Conservation (phyloP, 2,329 filamentous ascomycete species). For the Ophiobolus disseminans region DNA sequence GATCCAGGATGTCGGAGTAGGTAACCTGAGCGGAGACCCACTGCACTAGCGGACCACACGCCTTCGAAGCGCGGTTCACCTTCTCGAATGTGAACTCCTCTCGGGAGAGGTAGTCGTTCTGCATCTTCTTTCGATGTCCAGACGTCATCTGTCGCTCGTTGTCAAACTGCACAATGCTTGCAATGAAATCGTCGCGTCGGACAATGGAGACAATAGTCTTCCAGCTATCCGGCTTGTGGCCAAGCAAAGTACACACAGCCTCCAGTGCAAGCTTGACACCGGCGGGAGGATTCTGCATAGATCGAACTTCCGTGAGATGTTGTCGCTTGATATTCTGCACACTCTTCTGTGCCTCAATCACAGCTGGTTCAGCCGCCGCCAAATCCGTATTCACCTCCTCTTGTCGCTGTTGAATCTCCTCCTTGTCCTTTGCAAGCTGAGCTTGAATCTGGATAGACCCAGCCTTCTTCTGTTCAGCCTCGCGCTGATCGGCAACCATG, state of each 20-base stretch:
- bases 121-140: conserved; percentile 82
- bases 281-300: conserved; percentile 90
- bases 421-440: conserved; percentile 86
- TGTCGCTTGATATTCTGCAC: conserved; percentile 98
- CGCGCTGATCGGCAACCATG: conserved; percentile 94
- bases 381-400: conserved; percentile 88
- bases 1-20: conserved; percentile 96
- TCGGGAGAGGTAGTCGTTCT: conserved; percentile 87
- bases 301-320: conserved; percentile 95
- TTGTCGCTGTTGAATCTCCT: conserved; percentile 80
- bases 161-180: conserved; percentile 96
- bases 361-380: conserved; percentile 89
- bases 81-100: conserved; percentile 96
- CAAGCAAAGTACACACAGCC: conserved; percentile 93
- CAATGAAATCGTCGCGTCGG: conserved; percentile 94
- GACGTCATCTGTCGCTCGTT: conserved; percentile 95
- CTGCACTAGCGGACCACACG: conserved; percentile 93
- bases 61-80: conserved; percentile 94
- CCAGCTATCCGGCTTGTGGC: conserved; percentile 90
- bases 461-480: conserved; percentile 89
- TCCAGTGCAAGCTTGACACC: conserved; percentile 93
- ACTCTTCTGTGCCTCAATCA: conserved; percentile 90
- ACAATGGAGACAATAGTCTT: conserved; percentile 88
- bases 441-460: conserved; percentile 88
- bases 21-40: conserved; percentile 97